phyloP scores from a whole-genome alignment of 768 basidiomycete species.

The Gelatoporia subvermispora region DNA sequence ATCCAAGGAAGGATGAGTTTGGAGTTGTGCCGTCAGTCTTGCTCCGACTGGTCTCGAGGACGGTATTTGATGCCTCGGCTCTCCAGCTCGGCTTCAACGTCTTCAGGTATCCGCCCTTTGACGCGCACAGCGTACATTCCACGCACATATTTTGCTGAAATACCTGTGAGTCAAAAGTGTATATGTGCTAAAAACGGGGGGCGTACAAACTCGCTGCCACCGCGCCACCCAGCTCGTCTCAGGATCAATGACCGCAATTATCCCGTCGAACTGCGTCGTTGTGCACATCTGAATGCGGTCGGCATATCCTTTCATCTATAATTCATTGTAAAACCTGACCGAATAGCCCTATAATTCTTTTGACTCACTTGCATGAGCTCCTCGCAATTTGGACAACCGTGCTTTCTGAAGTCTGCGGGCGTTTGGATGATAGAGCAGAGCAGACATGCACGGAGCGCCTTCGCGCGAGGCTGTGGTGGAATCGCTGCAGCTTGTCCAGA shows the following conservation, averaged over 20 bases:
- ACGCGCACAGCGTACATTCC: conserved; percentile 95
- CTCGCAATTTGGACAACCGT: conserved; percentile 97
- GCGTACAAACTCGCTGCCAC: conserved; percentile 91
- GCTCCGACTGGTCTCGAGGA: conserved; percentile 74
- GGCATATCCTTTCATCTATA: conserved; percentile 79
- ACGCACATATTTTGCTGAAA: conserved; percentile 77
- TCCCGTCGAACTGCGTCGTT: conserved; percentile 88
- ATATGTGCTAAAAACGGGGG: background rate
- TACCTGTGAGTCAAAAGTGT: background rate
- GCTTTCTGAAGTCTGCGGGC: conserved; percentile 74
- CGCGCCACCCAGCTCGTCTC: conserved; percentile 91
- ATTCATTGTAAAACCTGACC: background rate
- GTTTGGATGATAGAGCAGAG: conserved; percentile 90
- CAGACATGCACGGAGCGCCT: conserved; percentile 83
- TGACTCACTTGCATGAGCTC: conserved; percentile 82
- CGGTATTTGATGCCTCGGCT: conserved; percentile 76
- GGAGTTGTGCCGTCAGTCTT: no score
- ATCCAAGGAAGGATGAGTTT: no score
- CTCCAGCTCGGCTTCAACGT: conserved; percentile 78
- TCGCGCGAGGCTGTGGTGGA: conserved; percentile 59
- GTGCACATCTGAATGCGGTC: conserved; percentile 87
- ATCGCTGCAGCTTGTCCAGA: conserved; percentile 33
- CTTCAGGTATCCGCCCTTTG: conserved; percentile 79
- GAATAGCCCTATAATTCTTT: background rate
- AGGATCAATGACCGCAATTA: conserved; percentile 82